These are phyloP conservation scores for Chrysanthemum makinoi DNA, from an alignment of 129 eudicot species.

Conservation along the genomic window DNA sequence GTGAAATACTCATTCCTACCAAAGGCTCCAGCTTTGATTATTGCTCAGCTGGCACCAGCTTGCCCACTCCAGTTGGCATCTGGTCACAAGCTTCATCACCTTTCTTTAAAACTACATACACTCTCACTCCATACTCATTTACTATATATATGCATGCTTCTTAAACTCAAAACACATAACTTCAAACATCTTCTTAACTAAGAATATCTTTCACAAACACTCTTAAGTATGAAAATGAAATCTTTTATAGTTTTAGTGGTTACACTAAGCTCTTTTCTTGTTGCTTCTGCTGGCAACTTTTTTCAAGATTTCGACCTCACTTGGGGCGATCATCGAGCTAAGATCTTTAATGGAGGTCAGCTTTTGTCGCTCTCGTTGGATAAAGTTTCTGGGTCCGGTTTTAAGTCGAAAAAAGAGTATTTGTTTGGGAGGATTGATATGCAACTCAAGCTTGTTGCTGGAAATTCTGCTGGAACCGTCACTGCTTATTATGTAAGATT, in stretches of 20 bases:
- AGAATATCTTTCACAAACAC: not conserved
- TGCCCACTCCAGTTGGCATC: conserved; percentile 36
- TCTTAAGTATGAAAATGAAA: conserved; percentile 24
- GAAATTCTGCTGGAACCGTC: conserved; percentile 90
- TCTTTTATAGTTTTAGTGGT: conserved; percentile 17
- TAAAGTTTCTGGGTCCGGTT: conserved; percentile 69
- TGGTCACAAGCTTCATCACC: conserved; percentile 31
- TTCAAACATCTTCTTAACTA: not conserved
- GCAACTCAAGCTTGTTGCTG: conserved; percentile 82
- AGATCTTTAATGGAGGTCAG: conserved; percentile 55
- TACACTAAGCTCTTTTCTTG: conserved; percentile 20
- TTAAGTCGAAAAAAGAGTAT: conserved; percentile 70
- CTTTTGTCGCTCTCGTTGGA: conserved; percentile 66
- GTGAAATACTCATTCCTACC: conserved; percentile 22
- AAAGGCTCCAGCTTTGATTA: conserved; percentile 49
- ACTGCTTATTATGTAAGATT: conserved; percentile 67
- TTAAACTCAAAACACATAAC: conserved; percentile 32
- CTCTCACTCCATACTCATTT: conserved; percentile 15
- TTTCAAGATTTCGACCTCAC: conserved; percentile 62
- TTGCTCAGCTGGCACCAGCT: conserved; percentile 60
- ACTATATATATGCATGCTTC: conserved; percentile 40
- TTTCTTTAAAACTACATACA: conserved; percentile 28
- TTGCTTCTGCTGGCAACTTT: conserved; percentile 56
- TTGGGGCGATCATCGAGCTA: conserved; percentile 65
- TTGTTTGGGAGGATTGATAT: conserved; percentile 77